Percentiles rank a stretch among this genome's conserved stretches.
phyloP scores from a whole-genome alignment of 179 eudicot genomes.

The Camellia oleifera region DNA sequence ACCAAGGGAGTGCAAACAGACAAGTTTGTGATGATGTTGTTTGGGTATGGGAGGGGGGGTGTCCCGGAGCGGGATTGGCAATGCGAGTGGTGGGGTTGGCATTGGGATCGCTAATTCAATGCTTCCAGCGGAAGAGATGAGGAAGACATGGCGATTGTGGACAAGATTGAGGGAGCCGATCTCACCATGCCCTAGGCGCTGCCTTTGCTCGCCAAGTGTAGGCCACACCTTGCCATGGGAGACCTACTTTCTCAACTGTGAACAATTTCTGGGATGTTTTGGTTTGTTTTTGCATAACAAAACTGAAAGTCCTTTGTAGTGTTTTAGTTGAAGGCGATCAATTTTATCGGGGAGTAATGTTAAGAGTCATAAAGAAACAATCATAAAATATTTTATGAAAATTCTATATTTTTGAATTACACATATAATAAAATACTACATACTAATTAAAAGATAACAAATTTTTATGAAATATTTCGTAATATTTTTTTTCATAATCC shows the following conservation, averaged over 20 bases:
- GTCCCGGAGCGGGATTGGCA: constrained; percentile 16
- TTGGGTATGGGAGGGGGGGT: constrained; percentile 14
- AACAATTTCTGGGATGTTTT: background rate
- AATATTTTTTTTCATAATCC: no score
- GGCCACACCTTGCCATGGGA: constrained; percentile 25
- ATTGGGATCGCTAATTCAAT: background rate
- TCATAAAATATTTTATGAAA: no score
- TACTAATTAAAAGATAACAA: no score
- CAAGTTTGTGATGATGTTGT: background rate
- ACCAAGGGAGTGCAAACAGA: no score
- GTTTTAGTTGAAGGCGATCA: no score
- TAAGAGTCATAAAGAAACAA: no score
- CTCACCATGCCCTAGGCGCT: constrained; percentile 2
- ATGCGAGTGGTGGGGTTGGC: constrained; percentile 8
- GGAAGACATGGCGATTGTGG: constrained; percentile 1
- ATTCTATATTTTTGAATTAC: no score
- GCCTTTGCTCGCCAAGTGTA: constrained; percentile 6
- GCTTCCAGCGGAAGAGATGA: constrained; percentile 7
- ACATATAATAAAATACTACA: no score
- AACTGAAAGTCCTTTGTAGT: no score
- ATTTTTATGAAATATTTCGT: no score
- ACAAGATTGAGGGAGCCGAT: constrained; percentile 9
- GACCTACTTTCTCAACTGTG: constrained; percentile 7
- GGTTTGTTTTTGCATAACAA: no score
- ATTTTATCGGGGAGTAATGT: no score